A percentile compares a stretch with the other conserved stretches of the same genome.
Evolutionary conservation across 2,329 filamentous ascomycete species (phyloP).

Genomic region (Colletotrichum cordylinicola): DNA sequence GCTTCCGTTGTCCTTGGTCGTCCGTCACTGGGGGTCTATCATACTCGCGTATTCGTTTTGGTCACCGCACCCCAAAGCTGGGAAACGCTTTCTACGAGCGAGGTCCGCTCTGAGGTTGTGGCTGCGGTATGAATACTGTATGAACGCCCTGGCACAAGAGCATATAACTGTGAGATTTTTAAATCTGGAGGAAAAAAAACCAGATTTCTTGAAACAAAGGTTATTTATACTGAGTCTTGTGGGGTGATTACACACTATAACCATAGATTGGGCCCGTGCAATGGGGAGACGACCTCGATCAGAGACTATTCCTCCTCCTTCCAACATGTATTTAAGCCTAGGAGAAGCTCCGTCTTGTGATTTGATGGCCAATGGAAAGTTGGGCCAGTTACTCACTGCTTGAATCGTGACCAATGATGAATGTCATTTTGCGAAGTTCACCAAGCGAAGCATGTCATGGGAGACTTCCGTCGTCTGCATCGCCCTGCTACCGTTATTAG

Average conservation of each 20-base stretch:
- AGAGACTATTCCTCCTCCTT: neutral
- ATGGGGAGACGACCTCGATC: neutral
- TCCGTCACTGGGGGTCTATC: neutral
- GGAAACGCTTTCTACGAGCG: neutral
- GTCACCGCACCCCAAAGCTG: accelerated
- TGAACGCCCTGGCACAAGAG: neutral
- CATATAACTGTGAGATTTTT: too few relatives aligned
- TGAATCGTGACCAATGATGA: accelerated
- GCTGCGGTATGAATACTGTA: accelerated
- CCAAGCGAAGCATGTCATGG: neutral
- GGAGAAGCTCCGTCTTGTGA: neutral
- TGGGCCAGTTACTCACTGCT: neutral
- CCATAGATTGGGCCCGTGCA: neutral
- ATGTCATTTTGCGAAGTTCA: accelerated
- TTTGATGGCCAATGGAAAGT: neutral
- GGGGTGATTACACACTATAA: accelerated
- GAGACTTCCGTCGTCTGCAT: neutral
- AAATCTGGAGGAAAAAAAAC: neutral
- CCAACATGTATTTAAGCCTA: neutral
- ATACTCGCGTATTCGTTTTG: neutral
- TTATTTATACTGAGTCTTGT: neutral
- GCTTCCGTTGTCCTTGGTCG: neutral
- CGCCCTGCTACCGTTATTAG: neutral
- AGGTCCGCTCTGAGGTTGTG: accelerated
- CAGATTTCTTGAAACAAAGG: neutral